Percentiles rank a stretch among this genome's conserved stretches.
These are phyloP conservation scores for Hypomontagnella submonticulosa DNA, from an alignment of 495 filamentous ascomycete genomes.

Conservation along the genomic window DNA sequence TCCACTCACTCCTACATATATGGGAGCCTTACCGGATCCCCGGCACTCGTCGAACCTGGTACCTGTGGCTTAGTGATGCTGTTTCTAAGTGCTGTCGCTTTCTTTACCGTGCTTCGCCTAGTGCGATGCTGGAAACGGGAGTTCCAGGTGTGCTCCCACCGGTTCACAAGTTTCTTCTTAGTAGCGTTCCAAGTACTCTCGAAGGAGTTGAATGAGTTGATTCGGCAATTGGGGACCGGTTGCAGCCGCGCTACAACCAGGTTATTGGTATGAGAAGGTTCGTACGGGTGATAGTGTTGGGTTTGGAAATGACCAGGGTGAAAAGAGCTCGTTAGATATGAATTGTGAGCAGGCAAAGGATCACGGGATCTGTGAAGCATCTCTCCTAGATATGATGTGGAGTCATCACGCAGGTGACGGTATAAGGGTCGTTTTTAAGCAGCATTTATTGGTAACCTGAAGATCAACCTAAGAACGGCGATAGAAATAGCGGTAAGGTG, in stretches of 20 bases:
- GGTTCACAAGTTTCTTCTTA: slow-evolving; percentile 35
- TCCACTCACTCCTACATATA: slow-evolving; percentile 15
- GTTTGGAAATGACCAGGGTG: slow-evolving; percentile 7
- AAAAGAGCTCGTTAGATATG: slow-evolving; percentile 19
- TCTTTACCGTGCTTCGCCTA: slow-evolving; percentile 48
- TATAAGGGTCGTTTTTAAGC: slow-evolving; percentile 27
- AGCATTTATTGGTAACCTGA: slow-evolving; percentile 37
- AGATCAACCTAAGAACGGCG: slow-evolving; percentile 5
- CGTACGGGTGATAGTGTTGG: slow-evolving; percentile 15
- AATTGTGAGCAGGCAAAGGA: slow-evolving; percentile 29
- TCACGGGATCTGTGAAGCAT: slow-evolving; percentile 48
- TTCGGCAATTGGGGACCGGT: slow-evolving; percentile 7
- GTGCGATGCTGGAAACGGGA: slow-evolving; percentile 31
- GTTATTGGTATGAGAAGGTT: slow-evolving; percentile 12
- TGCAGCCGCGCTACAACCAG: slow-evolving; percentile 21
- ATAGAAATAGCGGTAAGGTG: slow-evolving; percentile 6
- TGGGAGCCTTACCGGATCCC: slow-evolving; percentile 37
- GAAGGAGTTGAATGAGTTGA: slow-evolving; percentile 23
- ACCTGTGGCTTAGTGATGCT: slow-evolving; percentile 16
- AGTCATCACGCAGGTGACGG: slow-evolving; percentile 46
- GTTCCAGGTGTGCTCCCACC: slow-evolving; percentile 33
- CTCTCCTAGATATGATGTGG: slow-evolving; percentile 42
- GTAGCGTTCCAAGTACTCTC: slow-evolving; percentile 37
- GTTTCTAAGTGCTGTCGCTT: slow-evolving; percentile 31
- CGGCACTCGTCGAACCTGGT: slow-evolving; percentile 35